phyloP scores from a whole-genome alignment of 2,329 filamentous ascomycete genomes.

The Cladosporium sp. region DNA sequence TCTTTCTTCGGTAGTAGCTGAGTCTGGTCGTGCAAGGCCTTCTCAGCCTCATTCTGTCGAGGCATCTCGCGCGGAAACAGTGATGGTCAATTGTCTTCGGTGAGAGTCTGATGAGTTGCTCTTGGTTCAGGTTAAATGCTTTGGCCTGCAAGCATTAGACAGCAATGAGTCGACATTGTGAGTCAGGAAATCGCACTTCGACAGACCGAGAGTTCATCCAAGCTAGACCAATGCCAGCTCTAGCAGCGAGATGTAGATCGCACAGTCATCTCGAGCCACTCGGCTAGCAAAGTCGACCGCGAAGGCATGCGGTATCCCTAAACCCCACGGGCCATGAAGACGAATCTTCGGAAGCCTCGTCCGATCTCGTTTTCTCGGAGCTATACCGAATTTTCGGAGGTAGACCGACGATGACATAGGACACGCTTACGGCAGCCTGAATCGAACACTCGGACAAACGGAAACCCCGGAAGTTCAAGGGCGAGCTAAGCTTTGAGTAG shows the following conservation, averaged over 20 bases:
- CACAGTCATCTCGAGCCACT: not conserved
- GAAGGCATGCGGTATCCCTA: not conserved
- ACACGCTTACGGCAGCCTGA: no score
- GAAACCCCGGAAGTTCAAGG: no score
- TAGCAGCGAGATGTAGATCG: not conserved
- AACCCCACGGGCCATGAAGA: not conserved
- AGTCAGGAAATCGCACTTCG: not conserved
- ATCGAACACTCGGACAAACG: not conserved
- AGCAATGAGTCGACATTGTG: not conserved
- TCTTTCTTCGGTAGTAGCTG: constrained; percentile 50
- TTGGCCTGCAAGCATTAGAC: not conserved
- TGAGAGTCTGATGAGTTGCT: not conserved
- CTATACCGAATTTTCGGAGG: not conserved
- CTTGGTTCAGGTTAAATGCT: not conserved
- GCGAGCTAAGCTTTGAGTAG: no score
- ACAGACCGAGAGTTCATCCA: not conserved
- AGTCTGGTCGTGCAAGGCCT: constrained; percentile 49
- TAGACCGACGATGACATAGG: not conserved
- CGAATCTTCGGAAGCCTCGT: not conserved
- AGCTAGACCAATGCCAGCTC: not conserved
- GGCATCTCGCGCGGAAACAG: not conserved
- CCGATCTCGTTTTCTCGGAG: not conserved
- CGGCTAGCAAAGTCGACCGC: not conserved
- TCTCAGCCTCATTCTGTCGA: constrained; percentile 32
- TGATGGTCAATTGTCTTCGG: not conserved